Conservation (phyloP, 2,329 filamentous ascomycete species). For the Fusarium sp. region DNA sequence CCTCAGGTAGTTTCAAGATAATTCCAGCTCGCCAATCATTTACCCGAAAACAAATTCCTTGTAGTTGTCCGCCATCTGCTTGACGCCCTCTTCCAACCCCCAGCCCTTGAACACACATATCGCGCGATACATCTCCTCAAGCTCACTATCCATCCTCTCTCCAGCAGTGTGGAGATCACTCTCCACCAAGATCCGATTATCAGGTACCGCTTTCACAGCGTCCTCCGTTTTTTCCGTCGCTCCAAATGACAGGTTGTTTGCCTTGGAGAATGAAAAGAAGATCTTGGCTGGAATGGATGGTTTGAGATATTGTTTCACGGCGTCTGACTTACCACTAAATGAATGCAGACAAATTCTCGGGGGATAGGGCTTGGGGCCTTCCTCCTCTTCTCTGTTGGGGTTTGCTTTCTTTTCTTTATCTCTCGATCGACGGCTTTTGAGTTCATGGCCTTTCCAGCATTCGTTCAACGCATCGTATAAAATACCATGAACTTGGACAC, state of each 20-base stretch:
- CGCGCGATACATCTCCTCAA: slow-evolving; percentile 77
- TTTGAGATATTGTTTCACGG: slow-evolving; percentile 80
- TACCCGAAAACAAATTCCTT: slow-evolving; percentile 75
- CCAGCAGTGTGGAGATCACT: slow-evolving; percentile 89
- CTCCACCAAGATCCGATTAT: slow-evolving; percentile 82
- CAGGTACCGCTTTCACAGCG: slow-evolving; percentile 77
- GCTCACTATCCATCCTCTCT: slow-evolving; percentile 76
- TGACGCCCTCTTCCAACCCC: slow-evolving; percentile 75
- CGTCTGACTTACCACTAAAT: slow-evolving; percentile 80
- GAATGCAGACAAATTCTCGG: slow-evolving; percentile 91
- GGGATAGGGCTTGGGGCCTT: slow-evolving; percentile 66
- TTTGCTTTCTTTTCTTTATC: slow-evolving; percentile 32
- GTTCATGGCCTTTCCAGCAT: slow-evolving; percentile 74
- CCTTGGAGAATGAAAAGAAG: slow-evolving; percentile 87
- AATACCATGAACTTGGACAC: slow-evolving; percentile 78
- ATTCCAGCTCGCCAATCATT: too few relatives aligned
- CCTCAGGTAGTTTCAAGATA: too few relatives aligned
- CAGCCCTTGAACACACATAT: slow-evolving; percentile 82
- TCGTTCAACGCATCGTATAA: slow-evolving; percentile 71
- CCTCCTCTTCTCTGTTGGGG: slow-evolving; percentile 39
- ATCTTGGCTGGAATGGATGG: slow-evolving; percentile 77
- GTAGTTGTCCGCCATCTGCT: slow-evolving; percentile 78
- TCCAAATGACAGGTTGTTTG: slow-evolving; percentile 75
- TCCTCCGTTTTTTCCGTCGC: slow-evolving; percentile 65
- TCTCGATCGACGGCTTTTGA: slow-evolving; percentile 62